Percentiles rank a stretch among this genome's conserved stretches.
Evolutionary conservation across 2,329 filamentous ascomycete genomes (phyloP).

Genomic region (Penicillium occitanis): DNA sequence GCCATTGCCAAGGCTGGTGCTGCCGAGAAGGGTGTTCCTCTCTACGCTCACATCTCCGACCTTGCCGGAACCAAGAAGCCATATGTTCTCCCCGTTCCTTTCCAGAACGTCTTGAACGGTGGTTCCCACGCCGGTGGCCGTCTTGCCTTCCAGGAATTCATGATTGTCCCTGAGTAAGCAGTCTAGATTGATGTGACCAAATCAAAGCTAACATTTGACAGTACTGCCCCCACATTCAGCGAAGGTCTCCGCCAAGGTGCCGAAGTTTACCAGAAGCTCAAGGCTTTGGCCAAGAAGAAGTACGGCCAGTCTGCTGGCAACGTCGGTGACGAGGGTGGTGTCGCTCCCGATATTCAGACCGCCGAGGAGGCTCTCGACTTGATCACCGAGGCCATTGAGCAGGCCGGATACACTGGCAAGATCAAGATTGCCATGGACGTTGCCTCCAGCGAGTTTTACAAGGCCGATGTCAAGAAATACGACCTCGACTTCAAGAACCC

Average conservation of each 20-base stretch:
- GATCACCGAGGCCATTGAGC: slow-evolving; percentile 90
- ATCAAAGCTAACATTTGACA: slow-evolving; percentile 34
- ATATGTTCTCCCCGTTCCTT: slow-evolving; percentile 84
- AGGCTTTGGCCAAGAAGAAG: slow-evolving; percentile 96
- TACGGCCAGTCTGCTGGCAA: slow-evolving; percentile 99
- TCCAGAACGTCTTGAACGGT: slow-evolving; percentile 92
- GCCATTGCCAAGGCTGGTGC: slow-evolving; percentile 85
- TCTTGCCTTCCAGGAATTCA: slow-evolving; percentile 93
- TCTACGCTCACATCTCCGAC: slow-evolving; percentile 85
- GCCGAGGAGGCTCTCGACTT: slow-evolving; percentile 95
- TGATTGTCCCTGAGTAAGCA: slow-evolving; percentile 79
- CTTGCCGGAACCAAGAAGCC: slow-evolving; percentile 88
- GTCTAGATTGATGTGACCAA: background rate
- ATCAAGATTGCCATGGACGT: slow-evolving; percentile 99
- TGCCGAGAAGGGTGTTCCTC: slow-evolving; percentile 82
- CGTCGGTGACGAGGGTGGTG: slow-evolving; percentile 99
- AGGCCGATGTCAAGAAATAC: slow-evolving; percentile 96
- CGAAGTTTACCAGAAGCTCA: slow-evolving; percentile 98
- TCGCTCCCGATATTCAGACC: slow-evolving; percentile 97
- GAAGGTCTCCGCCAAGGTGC: slow-evolving; percentile 95
- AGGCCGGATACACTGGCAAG: slow-evolving; percentile 92
- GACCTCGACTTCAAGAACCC: slow-evolving; percentile 99
- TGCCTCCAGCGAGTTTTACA: slow-evolving; percentile 99
- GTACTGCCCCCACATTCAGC: slow-evolving; percentile 81
- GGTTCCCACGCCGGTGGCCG: slow-evolving; percentile 97